A percentile compares a stretch with the other conserved stretches of the same genome.
Conservation (phyloP, 306 rosid species). For the Citrullus mucosospermus region DNA sequence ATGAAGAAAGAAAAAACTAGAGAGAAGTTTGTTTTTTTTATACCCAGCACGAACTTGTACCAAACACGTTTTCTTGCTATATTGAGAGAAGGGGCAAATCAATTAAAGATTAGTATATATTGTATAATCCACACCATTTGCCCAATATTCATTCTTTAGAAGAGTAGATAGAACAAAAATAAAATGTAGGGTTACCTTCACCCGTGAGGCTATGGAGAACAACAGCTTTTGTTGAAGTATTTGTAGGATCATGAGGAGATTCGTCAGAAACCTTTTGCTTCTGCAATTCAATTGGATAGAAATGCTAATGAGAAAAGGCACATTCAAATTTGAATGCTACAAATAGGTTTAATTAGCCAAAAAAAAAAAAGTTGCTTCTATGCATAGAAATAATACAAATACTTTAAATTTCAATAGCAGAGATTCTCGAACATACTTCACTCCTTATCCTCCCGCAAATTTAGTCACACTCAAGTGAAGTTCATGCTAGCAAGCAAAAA, state of each 20-base stretch:
- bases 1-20: too few relatives aligned
- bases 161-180: neutral
- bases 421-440: neutral
- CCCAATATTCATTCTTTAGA: neutral
- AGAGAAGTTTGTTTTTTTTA: too few relatives aligned
- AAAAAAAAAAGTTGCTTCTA: neutral
- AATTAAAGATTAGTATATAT: neutral
- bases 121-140: neutral
- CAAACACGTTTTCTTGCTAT: neutral
- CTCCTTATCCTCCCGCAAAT: neutral
- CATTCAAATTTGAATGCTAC: neutral
- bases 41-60: too few relatives aligned
- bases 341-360: neutral
- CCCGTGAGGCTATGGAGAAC: slow-evolving; percentile 20
- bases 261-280: slow-evolving; percentile 31
- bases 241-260: slow-evolving; percentile 29
- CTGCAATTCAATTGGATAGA: slow-evolving; percentile 8
- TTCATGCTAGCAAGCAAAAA: neutral
- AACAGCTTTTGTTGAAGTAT: slow-evolving; percentile 27
- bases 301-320: neutral
- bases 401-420: neutral
- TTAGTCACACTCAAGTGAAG: neutral
- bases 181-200: slow-evolving; percentile 3
- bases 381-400: neutral
- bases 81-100: neutral